phyloP scores from a whole-genome alignment of 2,329 filamentous ascomycete species.

The Arthrobotrys entomopaga region DNA sequence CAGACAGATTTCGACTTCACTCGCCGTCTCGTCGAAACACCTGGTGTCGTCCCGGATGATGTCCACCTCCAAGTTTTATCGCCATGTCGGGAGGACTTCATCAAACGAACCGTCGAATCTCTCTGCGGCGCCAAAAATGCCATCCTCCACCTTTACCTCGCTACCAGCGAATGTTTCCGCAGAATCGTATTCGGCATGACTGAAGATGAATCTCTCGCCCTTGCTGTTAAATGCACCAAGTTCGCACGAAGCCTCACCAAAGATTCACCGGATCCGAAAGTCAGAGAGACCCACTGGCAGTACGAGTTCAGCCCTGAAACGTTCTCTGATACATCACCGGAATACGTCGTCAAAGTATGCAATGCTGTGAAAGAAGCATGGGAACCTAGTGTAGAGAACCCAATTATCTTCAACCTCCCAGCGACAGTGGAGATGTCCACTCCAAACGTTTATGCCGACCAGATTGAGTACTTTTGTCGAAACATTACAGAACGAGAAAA shows the following conservation, averaged over 20 bases:
- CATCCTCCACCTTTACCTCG: conserved; percentile 93
- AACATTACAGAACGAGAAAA: conserved; percentile 86
- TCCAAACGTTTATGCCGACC: conserved; percentile 94
- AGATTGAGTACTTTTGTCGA: conserved; percentile 93
- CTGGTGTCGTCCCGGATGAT: conserved; percentile 83
- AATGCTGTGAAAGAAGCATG: conserved; percentile 94
- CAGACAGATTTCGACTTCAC: conserved; percentile 98
- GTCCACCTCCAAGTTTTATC: conserved; percentile 92
- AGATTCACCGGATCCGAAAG: conserved; percentile 69
- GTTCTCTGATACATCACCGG: conserved; percentile 89
- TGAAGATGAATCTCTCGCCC: conserved; percentile 80
- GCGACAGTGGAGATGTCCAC: conserved; percentile 96
- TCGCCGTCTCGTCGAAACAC: conserved; percentile 83
- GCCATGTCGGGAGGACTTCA: conserved; percentile 90
- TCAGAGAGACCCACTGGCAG: conserved; percentile 72
- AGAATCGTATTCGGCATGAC: conserved; percentile 88
- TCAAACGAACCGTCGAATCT: conserved; percentile 86
- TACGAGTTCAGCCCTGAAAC: conserved; percentile 87
- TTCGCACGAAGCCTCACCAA: conserved; percentile 91
- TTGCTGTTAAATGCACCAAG: conserved; percentile 86
- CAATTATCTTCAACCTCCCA: conserved; percentile 95
- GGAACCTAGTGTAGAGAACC: conserved; percentile 80
- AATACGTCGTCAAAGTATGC: conserved; percentile 84
- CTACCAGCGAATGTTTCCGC: conserved; percentile 95
- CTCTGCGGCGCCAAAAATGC: conserved; percentile 90